Percentiles rank a stretch among this genome's conserved stretches.
phyloP scores from a whole-genome alignment of 352 stramenopile species.

The Blastocystis sp. region DNA sequence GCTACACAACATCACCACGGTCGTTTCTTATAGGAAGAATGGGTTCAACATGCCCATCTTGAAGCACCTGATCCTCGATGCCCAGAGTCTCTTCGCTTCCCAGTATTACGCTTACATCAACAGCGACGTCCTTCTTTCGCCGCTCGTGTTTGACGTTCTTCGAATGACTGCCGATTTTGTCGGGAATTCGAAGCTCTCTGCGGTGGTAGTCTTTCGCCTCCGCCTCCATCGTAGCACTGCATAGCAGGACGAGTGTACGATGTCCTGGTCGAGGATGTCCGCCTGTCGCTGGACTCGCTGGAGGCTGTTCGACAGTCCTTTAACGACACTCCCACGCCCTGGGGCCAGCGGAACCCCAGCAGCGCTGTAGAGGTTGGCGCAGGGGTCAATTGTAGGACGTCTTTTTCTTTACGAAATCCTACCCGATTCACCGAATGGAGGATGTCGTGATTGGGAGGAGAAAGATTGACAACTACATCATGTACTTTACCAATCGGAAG shows the following conservation, averaged over 20 bases:
- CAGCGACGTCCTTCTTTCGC: slow-evolving; percentile 21
- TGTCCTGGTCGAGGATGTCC: not conserved
- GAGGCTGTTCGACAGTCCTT: not conserved
- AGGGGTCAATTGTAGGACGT: not conserved
- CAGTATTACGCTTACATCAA: slow-evolving; percentile 15
- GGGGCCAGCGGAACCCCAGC: not conserved
- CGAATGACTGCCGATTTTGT: not conserved
- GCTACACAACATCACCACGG: not conserved
- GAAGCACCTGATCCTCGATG: not conserved
- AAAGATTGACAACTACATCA: slow-evolving; percentile 43
- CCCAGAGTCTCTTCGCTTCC: not conserved
- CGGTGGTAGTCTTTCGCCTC: not conserved
- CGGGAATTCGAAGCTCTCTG: not conserved
- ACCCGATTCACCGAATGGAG: not conserved
- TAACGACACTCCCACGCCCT: not conserved
- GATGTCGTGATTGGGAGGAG: not conserved
- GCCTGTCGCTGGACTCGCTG: not conserved
- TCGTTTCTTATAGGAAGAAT: not conserved
- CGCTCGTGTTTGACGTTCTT: not conserved
- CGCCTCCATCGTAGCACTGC: not conserved
- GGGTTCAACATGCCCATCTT: not conserved
- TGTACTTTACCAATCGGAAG: not conserved
- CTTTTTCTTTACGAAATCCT: not conserved
- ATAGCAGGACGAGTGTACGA: not conserved
- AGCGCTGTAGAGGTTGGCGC: not conserved